Base-by-base conservation (phyloP, 1,139 yeast genomes). In the Nakaseomyces delphensis region DNA sequence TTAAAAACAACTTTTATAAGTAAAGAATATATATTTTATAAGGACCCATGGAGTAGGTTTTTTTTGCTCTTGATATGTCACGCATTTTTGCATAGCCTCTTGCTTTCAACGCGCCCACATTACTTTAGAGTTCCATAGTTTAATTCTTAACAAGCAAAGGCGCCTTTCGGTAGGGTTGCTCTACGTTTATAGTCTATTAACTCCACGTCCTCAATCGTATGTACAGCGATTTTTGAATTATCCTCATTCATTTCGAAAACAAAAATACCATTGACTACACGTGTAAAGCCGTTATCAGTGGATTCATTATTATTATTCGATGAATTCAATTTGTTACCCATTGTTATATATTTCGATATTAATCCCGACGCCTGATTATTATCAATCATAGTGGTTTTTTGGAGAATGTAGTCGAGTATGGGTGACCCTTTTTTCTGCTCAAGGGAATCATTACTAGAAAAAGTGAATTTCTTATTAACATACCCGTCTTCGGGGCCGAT, bases 141-240 rank as follows among this genome's bases (percentile, higher is more conserved):
- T n/a, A n/a, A n/a, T 29, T 13, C 15, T 43, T 27, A 47, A 38
- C 50, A 49, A 11, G 52, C 52, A 35, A 51, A 36, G 10, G 50
- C 45, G 33, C 43, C 24, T 36, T 41, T 28, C 31, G 43, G 19
- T 21, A 33, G 8, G 23, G 39, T 9, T 28, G 41, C 31, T 31
- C 45, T 52, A 27, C 60, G 62, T 28, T 62, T 61, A 39, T 60
- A 59, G 43, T 79, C 83, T 40, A 79, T 64, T 47, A 83, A 71
- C 54, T 83, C 85, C 45, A 86, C 73, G 55, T 83, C 77, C 50
- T 85, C 94, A 37, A 86, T 71, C 1, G 87, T 80, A 57, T 85
- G 91, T n/a, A 79, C 84, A 24, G 70, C 44, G 19, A 86, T 75
- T 47, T 68, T 58, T 42, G 75, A 71, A 60, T 83, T 80, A 25